These are phyloP conservation scores for Tillandsia leiboldiana DNA, from an alignment of 176 grass and related monocot genomes.

Conservation along the genomic window DNA sequence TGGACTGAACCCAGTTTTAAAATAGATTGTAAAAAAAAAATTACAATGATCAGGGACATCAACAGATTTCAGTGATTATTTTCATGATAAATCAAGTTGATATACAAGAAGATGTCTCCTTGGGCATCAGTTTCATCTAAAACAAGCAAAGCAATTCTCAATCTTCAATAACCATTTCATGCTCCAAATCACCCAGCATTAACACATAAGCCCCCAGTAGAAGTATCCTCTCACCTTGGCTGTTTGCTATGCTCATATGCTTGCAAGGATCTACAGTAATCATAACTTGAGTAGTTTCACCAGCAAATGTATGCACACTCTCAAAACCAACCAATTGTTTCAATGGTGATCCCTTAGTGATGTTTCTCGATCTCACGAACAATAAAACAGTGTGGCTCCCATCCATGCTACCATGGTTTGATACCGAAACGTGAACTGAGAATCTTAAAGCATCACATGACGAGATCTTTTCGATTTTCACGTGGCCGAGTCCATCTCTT, in stretches of 20 bases:
- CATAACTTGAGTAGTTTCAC: slow-evolving; percentile 25
- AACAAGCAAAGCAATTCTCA: slow-evolving; percentile 3
- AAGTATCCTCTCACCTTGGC: slow-evolving; percentile 38
- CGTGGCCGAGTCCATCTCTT: slow-evolving; percentile 39
- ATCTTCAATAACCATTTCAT: slow-evolving; percentile 44
- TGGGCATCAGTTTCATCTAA: slow-evolving; percentile 4
- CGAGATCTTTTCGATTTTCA: slow-evolving; percentile 41
- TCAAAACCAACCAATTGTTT: slow-evolving; percentile 80
- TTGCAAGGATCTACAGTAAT: slow-evolving; percentile 64
- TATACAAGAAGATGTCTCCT: not conserved
- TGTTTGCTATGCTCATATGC: slow-evolving; percentile 45
- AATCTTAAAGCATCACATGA: slow-evolving; percentile 60
- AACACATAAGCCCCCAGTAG: slow-evolving; percentile 45
- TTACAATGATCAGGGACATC: not conserved
- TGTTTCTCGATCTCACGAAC: slow-evolving; percentile 35
- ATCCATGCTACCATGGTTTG: slow-evolving; percentile 54
- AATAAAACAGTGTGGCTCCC: slow-evolving; percentile 56
- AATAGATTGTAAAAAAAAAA: too few species aligned
- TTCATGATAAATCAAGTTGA: not conserved
- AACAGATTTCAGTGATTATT: not conserved
- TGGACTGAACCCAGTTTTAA: too few species aligned
- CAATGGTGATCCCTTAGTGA: slow-evolving; percentile 30
- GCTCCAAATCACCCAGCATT: slow-evolving; percentile 51
- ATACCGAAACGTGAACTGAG: slow-evolving; percentile 41
- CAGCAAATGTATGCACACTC: slow-evolving; percentile 35